Evolutionary conservation across 306 rosid species (phyloP).

Genomic region (Gastrolobium villosum): DNA sequence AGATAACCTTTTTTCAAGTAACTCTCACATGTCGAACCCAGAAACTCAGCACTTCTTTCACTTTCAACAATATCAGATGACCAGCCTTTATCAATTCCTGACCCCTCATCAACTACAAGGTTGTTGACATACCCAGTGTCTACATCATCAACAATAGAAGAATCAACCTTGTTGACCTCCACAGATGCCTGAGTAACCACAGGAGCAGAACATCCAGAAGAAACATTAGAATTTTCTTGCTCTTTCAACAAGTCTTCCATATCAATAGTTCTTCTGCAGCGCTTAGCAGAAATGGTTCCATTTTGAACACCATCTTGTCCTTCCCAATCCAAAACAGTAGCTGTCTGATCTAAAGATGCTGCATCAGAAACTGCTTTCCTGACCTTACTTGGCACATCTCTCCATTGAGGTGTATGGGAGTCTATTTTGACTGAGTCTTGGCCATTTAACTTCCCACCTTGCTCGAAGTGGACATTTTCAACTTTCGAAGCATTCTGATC

Average conservation of each 20-base stretch:
- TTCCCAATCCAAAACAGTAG: slow-evolving; percentile 49
- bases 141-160: slow-evolving; percentile 54
- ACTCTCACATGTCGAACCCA: slow-evolving; percentile 50
- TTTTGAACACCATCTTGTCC: slow-evolving; percentile 48
- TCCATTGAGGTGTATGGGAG: slow-evolving; percentile 63
- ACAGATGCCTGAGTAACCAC: slow-evolving; percentile 60
- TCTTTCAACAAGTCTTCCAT: slow-evolving; percentile 49
- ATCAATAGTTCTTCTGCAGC: slow-evolving; percentile 45
- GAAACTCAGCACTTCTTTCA: slow-evolving; percentile 55
- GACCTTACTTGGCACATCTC: slow-evolving; percentile 71
- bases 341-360: slow-evolving; percentile 44
- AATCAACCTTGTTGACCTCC: slow-evolving; percentile 59
- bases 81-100: slow-evolving; percentile 61
- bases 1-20: slow-evolving; percentile 48
- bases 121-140: slow-evolving; percentile 55
- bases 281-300: slow-evolving; percentile 48
- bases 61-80: slow-evolving; percentile 66
- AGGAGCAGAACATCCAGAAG: slow-evolving; percentile 69
- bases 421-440: slow-evolving; percentile 40
- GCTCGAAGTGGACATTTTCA: slow-evolving; percentile 43
- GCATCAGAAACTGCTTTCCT: slow-evolving; percentile 56
- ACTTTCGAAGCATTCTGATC: slow-evolving; percentile 46
- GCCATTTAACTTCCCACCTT: slow-evolving; percentile 47
- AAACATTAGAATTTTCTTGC: slow-evolving; percentile 61
- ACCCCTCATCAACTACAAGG: slow-evolving; percentile 66